Conservation (phyloP, 768 basidiomycete genomes). For the Suillus alpinus region DNA sequence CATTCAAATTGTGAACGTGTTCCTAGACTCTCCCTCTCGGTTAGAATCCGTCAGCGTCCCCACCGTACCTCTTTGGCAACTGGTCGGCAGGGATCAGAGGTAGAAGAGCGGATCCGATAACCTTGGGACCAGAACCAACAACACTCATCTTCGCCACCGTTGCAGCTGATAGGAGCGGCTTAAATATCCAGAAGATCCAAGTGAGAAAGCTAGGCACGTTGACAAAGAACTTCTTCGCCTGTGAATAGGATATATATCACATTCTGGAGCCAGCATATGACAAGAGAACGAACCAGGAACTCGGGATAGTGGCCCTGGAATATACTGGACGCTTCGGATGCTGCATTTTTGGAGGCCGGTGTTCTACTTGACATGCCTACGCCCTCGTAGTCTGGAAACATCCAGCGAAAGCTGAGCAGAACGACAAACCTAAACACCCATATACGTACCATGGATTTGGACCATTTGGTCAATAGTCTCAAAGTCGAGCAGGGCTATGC, state of each 20-base stretch:
- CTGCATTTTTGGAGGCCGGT: slow-evolving; percentile 74
- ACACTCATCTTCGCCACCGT: slow-evolving; percentile 83
- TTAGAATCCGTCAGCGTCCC: slow-evolving; percentile 55
- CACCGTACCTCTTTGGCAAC: slow-evolving; percentile 72
- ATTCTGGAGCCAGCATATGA: background rate
- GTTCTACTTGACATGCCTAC: slow-evolving; percentile 64
- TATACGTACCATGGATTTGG: slow-evolving; percentile 62
- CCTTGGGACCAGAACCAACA: slow-evolving; percentile 60
- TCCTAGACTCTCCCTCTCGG: background rate
- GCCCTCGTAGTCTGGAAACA: slow-evolving; percentile 65
- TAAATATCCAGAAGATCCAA: slow-evolving; percentile 87
- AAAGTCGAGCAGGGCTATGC: slow-evolving; percentile 64
- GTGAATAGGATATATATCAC: slow-evolving; percentile 3
- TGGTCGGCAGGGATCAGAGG: slow-evolving; percentile 53
- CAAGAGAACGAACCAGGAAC: slow-evolving; percentile 49
- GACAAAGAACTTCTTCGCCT: slow-evolving; percentile 79
- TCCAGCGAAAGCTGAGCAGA: background rate
- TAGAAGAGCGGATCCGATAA: slow-evolving; percentile 59
- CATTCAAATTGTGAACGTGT: background rate
- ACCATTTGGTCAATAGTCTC: slow-evolving; percentile 68
- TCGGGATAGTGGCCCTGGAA: slow-evolving; percentile 81
- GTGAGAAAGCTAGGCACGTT: slow-evolving; percentile 74
- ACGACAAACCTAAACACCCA: background rate
- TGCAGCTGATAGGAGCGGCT: slow-evolving; percentile 63
- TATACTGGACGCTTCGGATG: slow-evolving; percentile 68